Conservation (phyloP, 129 eudicot species). For the Lactuca sativa region DNA sequence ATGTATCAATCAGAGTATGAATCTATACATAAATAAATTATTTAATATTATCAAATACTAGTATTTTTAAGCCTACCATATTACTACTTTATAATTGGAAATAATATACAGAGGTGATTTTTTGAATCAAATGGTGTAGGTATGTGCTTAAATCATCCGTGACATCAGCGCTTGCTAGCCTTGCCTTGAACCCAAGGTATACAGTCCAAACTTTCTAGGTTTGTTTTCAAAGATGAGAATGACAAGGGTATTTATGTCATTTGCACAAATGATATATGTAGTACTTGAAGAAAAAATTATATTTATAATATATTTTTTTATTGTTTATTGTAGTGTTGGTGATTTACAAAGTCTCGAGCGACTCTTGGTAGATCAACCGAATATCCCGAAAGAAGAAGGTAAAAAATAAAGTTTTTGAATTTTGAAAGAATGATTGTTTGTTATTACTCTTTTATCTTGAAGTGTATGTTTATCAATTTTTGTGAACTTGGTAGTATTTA, state of each 20-base stretch:
- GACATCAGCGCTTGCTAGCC: conserved; percentile 47
- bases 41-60: too few species aligned
- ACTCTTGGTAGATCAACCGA: conserved; percentile 86
- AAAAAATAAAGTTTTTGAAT: background rate
- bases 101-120: background rate
- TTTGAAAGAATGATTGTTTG: conserved; percentile 2
- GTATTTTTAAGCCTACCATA: too few species aligned
- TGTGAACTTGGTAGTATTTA: background rate
- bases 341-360: conserved; percentile 74
- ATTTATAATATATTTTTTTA: background rate
- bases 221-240: too few species aligned
- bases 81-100: too few species aligned
- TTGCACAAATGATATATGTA: background rate
- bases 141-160: conserved; percentile 56
- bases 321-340: conserved; percentile 49
- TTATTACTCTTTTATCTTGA: background rate
- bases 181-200: conserved; percentile 67
- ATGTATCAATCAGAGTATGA: conserved; percentile 91
- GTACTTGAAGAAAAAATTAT: background rate
- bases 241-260: too few species aligned
- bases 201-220: background rate
- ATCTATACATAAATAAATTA: background rate
- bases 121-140: conserved; percentile 36
- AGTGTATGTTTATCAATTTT: background rate
- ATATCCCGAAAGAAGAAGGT: conserved; percentile 83